Percentiles rank a stretch among this genome's conserved stretches.
Conservation (phyloP, 768 basidiomycete species). For the Rhodosporidiobolus sp. region DNA sequence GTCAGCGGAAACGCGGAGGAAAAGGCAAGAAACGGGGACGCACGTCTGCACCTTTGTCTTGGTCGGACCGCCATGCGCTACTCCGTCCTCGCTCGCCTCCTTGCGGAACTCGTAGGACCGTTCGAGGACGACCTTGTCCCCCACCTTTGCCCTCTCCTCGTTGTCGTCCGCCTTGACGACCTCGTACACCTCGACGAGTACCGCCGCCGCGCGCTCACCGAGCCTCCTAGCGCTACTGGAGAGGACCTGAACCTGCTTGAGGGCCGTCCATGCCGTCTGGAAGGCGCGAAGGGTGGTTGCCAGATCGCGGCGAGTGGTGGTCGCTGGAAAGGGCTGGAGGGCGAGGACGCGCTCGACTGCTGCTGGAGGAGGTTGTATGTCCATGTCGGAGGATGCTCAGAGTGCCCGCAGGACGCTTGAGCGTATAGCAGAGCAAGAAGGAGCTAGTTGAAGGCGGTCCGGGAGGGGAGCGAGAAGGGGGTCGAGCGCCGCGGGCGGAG, state of each 20-base stretch:
- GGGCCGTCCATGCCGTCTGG: constrained; percentile 4
- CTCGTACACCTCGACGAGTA: neutral
- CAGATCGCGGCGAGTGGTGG: constrained; percentile 25
- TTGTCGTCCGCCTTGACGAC: constrained; percentile 4
- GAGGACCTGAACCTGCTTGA: constrained; percentile 15
- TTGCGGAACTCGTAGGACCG: constrained; percentile 28
- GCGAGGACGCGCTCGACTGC: neutral
- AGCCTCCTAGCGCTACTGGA: constrained; percentile 1
- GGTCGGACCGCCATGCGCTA: neutral
- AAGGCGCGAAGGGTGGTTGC: constrained; percentile 2
- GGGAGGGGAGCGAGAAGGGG: too few relatives aligned
- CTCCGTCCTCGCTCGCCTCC: too few relatives aligned
- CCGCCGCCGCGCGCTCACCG: constrained; percentile 15
- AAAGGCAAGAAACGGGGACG: neutral
- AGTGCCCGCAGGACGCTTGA: too few relatives aligned
- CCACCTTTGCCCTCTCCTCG: neutral
- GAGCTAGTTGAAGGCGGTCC: too few relatives aligned
- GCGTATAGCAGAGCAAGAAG: too few relatives aligned
- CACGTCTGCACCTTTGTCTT: constrained; percentile 30
- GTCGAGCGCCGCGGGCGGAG: too few relatives aligned
- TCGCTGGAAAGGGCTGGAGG: neutral
- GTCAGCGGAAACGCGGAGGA: neutral
- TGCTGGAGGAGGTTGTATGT: too few relatives aligned
- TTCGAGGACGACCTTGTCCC: constrained; percentile 20
- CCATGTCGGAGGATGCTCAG: too few relatives aligned